Conservation (phyloP, 2,329 filamentous ascomycete genomes). For the Exophiala sideris region DNA sequence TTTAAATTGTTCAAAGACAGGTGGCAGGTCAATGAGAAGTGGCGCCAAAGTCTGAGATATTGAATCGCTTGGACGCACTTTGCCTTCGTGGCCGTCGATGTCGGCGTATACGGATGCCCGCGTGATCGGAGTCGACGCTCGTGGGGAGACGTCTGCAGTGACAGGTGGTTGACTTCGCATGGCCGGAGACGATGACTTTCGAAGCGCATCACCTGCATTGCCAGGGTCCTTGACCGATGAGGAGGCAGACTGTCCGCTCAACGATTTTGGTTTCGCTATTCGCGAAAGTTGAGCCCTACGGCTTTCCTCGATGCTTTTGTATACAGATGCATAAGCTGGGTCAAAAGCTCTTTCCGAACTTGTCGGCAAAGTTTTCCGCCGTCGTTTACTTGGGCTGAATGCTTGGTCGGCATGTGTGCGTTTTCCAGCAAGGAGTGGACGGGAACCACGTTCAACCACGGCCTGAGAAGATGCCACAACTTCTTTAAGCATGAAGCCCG, state of each 20-base stretch:
- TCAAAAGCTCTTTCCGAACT: no score
- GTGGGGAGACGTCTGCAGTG: not conserved
- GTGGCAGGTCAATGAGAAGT: slow-evolving; percentile 9
- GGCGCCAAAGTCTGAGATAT: not conserved
- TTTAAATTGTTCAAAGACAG: slow-evolving; percentile 38
- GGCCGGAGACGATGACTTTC: not conserved
- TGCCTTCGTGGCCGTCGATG: not conserved
- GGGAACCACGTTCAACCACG: no score
- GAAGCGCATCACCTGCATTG: not conserved
- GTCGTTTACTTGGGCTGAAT: not conserved
- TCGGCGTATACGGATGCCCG: slow-evolving; percentile 9
- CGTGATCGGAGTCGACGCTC: slow-evolving; percentile 9
- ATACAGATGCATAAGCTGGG: no score
- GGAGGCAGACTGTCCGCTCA: not conserved
- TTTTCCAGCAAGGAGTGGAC: not conserved
- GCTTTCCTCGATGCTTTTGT: not conserved
- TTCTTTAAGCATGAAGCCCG: not conserved
- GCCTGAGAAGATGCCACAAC: no score
- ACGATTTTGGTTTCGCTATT: not conserved
- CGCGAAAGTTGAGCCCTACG: no score
- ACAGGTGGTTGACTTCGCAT: not conserved
- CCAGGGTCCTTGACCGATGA: not conserved
- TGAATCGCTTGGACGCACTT: not conserved
- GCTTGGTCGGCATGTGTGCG: not conserved
- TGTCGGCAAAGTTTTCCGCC: not conserved